Evolutionary conservation across 2,329 filamentous ascomycete species (phyloP).

Genomic region (Didymella arachidicola): DNA sequence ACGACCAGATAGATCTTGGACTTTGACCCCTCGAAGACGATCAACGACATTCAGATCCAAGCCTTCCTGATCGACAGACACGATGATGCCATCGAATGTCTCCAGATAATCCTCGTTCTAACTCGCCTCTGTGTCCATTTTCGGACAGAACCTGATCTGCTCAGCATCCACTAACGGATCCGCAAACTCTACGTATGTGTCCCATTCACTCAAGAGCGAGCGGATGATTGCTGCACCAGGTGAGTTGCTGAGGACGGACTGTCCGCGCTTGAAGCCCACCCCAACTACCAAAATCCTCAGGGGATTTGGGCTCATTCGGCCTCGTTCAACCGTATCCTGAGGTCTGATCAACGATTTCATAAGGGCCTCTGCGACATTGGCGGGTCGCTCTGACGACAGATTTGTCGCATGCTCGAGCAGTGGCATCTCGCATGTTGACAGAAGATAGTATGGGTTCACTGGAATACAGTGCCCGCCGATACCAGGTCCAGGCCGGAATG

Average conservation of each 20-base stretch:
- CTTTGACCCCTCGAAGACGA: constrained; percentile 41
- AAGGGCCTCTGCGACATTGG: neutral
- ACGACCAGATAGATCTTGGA: constrained; percentile 36
- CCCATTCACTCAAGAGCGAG: constrained; percentile 26
- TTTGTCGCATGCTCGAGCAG: constrained; percentile 52
- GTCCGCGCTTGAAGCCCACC: neutral
- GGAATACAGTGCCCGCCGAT: constrained; percentile 66
- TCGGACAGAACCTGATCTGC: constrained; percentile 44
- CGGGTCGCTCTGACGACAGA: neutral
- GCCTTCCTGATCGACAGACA: constrained; percentile 55
- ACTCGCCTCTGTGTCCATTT: constrained; percentile 34
- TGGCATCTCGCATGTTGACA: constrained; percentile 59
- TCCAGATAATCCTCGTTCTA: constrained; percentile 53
- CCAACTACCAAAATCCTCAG: neutral
- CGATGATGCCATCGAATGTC: constrained; percentile 56
- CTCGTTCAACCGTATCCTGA: constrained; percentile 1
- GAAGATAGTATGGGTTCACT: constrained; percentile 63
- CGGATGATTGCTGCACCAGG: neutral
- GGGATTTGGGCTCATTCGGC: neutral
- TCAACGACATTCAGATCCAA: constrained; percentile 54
- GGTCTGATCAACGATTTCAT: neutral
- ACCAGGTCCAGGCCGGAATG: constrained; percentile 58
- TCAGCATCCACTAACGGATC: constrained; percentile 57
- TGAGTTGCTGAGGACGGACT: neutral
- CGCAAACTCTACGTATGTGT: constrained; percentile 55